These are phyloP conservation scores for Rhodamnia argentea DNA, from an alignment of 345 rosid species.

Conservation along the genomic window DNA sequence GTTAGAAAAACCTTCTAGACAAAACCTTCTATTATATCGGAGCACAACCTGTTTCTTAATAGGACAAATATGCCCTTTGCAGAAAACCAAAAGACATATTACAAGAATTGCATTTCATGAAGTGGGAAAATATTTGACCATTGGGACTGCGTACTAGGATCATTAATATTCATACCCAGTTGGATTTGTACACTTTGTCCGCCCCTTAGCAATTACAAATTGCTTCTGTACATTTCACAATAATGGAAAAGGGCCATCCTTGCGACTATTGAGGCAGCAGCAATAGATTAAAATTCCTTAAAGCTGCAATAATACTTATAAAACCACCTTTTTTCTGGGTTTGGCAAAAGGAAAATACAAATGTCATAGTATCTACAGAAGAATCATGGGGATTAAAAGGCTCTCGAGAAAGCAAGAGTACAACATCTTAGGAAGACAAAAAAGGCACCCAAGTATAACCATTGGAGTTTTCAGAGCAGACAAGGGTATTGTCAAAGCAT, in stretches of 20 bases:
- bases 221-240: too few relatives aligned
- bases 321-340: neutral
- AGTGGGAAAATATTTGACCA: neutral
- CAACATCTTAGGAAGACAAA: neutral
- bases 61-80: neutral
- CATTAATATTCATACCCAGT: too few relatives aligned
- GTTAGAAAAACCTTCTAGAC: neutral
- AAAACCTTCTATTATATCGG: neutral
- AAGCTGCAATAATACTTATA: neutral
- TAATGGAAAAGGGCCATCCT: too few relatives aligned
- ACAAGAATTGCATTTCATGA: neutral
- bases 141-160: neutral
- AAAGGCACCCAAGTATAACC: neutral
- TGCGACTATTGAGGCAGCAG: neutral
- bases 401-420: neutral
- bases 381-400: neutral
- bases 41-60: neutral
- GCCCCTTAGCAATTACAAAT: too few relatives aligned
- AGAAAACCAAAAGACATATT: neutral
- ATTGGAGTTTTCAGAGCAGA: neutral
- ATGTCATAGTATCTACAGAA: neutral
- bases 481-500: neutral
- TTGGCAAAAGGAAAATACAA: neutral
- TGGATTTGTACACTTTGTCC: too few relatives aligned
- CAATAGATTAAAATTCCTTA: neutral